Percentiles rank a stretch among this genome's conserved stretches.
phyloP scores from a whole-genome alignment of 1,284 basidiomycete species.

The Cryptococcus maquisensis region DNA sequence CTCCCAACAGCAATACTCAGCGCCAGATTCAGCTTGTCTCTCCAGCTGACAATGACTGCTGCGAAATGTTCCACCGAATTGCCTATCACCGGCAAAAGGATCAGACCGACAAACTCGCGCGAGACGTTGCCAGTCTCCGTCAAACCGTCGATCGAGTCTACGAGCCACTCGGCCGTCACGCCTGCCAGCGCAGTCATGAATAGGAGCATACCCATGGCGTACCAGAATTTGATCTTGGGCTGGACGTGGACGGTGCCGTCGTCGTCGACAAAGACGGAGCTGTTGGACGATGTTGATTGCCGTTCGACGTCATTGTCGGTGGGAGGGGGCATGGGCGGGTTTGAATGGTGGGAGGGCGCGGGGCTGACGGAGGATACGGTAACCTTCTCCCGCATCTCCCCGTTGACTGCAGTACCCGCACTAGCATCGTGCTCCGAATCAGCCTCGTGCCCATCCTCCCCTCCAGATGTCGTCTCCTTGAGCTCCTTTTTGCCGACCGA shows the following conservation, averaged over 20 bases:
- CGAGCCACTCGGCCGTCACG: slow-evolving; percentile 80
- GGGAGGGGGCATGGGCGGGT: neutral
- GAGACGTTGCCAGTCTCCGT: slow-evolving; percentile 50
- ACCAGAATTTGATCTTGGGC: slow-evolving; percentile 52
- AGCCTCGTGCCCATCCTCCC: slow-evolving; percentile 7
- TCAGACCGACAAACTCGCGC: slow-evolving; percentile 77
- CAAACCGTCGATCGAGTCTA: slow-evolving; percentile 70
- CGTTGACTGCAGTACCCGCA: neutral
- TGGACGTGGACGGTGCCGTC: slow-evolving; percentile 11
- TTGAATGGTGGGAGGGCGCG: neutral
- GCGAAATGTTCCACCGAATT: slow-evolving; percentile 87
- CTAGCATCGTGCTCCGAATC: slow-evolving; percentile 2
- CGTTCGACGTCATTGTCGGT: slow-evolving; percentile 4
- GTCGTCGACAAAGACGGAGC: slow-evolving; percentile 7
- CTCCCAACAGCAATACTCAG: slow-evolving; percentile 84
- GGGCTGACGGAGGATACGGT: slow-evolving; percentile 1
- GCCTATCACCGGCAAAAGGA: slow-evolving; percentile 72
- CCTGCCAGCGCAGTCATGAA: slow-evolving; percentile 47
- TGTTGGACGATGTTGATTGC: slow-evolving; percentile 1
- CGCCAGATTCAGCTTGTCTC: slow-evolving; percentile 55
- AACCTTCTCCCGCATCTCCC: neutral
- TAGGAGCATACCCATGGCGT: slow-evolving; percentile 39
- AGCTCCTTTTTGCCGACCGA: slow-evolving; percentile 13
- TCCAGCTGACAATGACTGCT: slow-evolving; percentile 79
- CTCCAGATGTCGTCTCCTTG: neutral